Evolutionary conservation across 768 basidiomycete genomes (phyloP).

Genomic region (Trametes elegans): DNA sequence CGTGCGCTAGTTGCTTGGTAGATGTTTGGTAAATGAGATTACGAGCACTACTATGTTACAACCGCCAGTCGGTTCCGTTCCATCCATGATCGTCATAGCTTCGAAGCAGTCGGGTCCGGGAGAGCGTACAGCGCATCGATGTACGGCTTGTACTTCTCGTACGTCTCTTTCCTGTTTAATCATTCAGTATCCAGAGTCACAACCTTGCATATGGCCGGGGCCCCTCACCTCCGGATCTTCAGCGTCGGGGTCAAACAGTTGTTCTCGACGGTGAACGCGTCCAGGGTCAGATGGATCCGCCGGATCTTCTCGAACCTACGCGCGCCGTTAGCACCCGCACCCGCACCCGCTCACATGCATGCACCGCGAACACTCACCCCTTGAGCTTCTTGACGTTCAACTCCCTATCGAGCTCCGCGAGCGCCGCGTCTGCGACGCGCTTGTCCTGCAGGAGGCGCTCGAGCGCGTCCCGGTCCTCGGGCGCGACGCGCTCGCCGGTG

Average conservation of each 20-base stretch:
- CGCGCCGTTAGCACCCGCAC: background rate
- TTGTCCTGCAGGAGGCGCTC: constrained; percentile 55
- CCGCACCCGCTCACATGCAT: background rate
- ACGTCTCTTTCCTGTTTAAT: constrained; percentile 60
- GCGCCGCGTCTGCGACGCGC: constrained; percentile 54
- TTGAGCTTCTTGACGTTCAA: constrained; percentile 66
- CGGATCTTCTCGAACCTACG: constrained; percentile 91
- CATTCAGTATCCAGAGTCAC: background rate
- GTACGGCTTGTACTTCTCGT: constrained; percentile 65
- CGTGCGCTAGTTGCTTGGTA: too few relatives aligned
- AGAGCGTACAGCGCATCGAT: constrained; percentile 73
- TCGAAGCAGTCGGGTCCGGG: constrained; percentile 48
- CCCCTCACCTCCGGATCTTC: constrained; percentile 67
- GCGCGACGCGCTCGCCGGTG: constrained; percentile 47
- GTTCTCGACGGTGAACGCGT: constrained; percentile 78
- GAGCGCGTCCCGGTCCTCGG: constrained; percentile 52
- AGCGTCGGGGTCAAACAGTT: constrained; percentile 87
- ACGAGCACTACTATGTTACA: background rate
- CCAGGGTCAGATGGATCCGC: constrained; percentile 70
- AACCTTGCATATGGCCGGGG: background rate
- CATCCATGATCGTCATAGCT: constrained; percentile 26
- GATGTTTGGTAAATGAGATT: too few relatives aligned
- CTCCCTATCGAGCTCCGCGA: constrained; percentile 53
- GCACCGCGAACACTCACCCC: constrained; percentile 51
- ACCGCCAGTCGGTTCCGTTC: background rate